Percentiles rank a stretch among this genome's conserved stretches.
These are phyloP conservation scores for Phaffia tasmanica DNA, from an alignment of 768 basidiomycete genomes.

Conservation along the genomic window DNA sequence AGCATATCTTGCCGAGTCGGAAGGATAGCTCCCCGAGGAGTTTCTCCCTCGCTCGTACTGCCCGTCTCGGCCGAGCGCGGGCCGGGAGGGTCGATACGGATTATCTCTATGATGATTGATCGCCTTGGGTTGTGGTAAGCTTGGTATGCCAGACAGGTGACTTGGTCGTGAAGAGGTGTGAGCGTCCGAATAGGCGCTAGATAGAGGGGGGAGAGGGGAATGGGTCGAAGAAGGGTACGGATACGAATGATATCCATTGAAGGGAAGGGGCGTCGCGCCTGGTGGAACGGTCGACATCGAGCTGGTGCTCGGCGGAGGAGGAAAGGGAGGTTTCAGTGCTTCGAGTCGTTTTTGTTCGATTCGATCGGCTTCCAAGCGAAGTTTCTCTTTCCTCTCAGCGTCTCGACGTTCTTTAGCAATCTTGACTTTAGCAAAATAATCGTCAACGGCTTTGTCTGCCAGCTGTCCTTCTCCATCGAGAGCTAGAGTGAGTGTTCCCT, in stretches of 20 bases:
- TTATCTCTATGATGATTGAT: too few relatives aligned
- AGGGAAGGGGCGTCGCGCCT: neutral
- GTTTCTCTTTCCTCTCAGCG: too few relatives aligned
- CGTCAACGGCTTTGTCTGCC: slow-evolving; percentile 55
- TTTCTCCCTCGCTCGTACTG: too few relatives aligned
- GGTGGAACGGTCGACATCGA: neutral
- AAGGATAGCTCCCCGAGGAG: too few relatives aligned
- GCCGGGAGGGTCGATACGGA: too few relatives aligned
- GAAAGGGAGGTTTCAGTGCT: neutral
- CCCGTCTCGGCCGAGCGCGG: too few relatives aligned
- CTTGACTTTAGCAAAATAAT: slow-evolving; percentile 35
- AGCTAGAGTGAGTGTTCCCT: slow-evolving; percentile 56
- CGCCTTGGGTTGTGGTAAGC: too few relatives aligned
- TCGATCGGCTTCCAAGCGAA: neutral
- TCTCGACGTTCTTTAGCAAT: too few relatives aligned
- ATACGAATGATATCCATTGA: neutral
- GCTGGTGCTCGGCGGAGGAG: neutral
- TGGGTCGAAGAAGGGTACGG: neutral
- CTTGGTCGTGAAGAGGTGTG: too few relatives aligned
- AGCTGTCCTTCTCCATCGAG: slow-evolving; percentile 64
- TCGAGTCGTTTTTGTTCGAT: neutral
- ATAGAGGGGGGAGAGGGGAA: neutral
- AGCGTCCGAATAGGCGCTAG: neutral
- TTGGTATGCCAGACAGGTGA: too few relatives aligned
- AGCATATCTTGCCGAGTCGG: too few relatives aligned